Conservation (phyloP, 192 early-diverging fungal genomes). For the Backusella mclennaniae region DNA sequence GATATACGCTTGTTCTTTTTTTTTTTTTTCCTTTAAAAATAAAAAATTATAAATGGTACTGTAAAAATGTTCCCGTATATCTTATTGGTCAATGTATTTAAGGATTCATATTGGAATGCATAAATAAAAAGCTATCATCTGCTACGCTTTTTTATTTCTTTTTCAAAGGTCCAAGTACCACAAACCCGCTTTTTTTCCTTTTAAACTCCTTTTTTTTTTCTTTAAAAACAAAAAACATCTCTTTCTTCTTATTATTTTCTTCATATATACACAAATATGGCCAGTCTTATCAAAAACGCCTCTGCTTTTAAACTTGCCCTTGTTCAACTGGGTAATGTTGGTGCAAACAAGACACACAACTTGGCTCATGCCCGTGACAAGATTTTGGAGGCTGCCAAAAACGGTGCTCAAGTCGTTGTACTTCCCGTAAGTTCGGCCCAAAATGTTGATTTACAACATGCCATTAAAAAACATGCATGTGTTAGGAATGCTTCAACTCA, state of each 20-base stretch:
- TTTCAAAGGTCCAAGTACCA: neutral
- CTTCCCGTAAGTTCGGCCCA: slow-evolving; percentile 64
- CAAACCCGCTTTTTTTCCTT: neutral
- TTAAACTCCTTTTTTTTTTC: neutral
- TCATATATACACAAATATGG: slow-evolving; percentile 8
- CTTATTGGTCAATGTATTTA: no score
- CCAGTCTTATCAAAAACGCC: slow-evolving; percentile 10
- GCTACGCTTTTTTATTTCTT: neutral
- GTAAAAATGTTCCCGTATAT: no score
- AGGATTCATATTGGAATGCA: no score
- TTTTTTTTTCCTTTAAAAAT: no score
- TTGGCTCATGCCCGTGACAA: slow-evolving; percentile 69
- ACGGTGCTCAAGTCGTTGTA: slow-evolving; percentile 89
- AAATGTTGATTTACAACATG: neutral
- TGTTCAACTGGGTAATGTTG: slow-evolving; percentile 76
- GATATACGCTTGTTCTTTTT: no score
- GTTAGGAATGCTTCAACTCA: slow-evolving; percentile 96
- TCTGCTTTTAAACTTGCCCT: slow-evolving; percentile 66
- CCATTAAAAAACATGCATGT: neutral
- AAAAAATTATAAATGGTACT: no score
- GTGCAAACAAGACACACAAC: slow-evolving; percentile 82
- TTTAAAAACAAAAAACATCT: no score
- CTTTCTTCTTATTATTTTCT: neutral
- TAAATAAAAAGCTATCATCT: no score
- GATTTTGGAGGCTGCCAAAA: slow-evolving; percentile 80